Conservation (phyloP, 2,329 filamentous ascomycete species). For the Pleurostoma richardsiae region DNA sequence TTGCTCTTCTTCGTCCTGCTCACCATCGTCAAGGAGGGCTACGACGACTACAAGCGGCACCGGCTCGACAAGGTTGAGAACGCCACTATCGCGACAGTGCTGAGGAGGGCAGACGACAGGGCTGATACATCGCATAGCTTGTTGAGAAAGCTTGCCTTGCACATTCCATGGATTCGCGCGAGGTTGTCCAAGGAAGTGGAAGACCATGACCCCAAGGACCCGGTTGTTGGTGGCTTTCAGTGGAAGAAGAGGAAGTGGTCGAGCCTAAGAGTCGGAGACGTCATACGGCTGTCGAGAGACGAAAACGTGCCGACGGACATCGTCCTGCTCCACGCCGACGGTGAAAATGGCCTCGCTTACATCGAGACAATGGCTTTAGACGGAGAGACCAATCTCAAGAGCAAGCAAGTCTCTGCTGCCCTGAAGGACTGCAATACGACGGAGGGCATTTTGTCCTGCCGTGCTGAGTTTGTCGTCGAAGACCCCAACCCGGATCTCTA, state of each 20-base stretch:
- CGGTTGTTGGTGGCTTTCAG: conserved; percentile 25
- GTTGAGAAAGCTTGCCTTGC: not conserved
- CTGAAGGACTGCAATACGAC: conserved; percentile 54
- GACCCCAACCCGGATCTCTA: conserved; percentile 76
- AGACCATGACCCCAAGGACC: not conserved
- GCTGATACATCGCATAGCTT: conserved; percentile 48
- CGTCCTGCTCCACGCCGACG: conserved; percentile 70
- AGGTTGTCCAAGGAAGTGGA: not conserved
- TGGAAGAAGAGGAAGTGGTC: conserved; percentile 46
- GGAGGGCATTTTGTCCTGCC: conserved; percentile 44
- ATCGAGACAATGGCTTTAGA: conserved; percentile 82
- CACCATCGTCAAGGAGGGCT: conserved; percentile 81
- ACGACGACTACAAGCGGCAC: conserved; percentile 77
- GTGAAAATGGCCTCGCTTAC: conserved; percentile 74
- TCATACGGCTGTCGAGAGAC: conserved; percentile 54
- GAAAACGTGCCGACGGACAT: conserved; percentile 81
- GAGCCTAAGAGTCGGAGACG: conserved; percentile 43
- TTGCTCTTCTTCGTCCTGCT: conserved; percentile 71
- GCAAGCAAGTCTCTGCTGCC: conserved; percentile 61
- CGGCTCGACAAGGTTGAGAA: conserved; percentile 81
- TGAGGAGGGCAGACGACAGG: conserved; percentile 42
- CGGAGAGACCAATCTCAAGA: conserved; percentile 78
- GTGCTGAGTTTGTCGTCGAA: conserved; percentile 64
- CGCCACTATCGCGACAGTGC: conserved; percentile 40
- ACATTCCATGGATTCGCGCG: not conserved